Evolutionary conservation across 176 grass and related monocot genomes (phyloP), one percentile per base, ranked within the genome.

Genomic region (Urochloa ruziziensis): DNA sequence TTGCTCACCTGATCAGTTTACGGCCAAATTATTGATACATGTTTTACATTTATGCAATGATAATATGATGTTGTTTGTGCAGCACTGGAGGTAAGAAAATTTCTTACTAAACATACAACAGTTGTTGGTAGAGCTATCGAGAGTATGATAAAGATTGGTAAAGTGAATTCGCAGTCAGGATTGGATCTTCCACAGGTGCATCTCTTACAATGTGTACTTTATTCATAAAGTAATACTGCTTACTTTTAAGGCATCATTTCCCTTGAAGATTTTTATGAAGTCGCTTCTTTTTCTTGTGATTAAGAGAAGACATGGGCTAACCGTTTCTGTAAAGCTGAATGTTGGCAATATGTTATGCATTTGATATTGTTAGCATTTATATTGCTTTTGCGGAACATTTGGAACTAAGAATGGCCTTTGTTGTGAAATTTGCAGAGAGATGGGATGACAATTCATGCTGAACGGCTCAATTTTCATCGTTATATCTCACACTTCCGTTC

Each of bases 401-500:
- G 10, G 59, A 83, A 80, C 61, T 89, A 30, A 80, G 69, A 43
- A 65, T 46, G 47, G 54, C 23, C 60, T 76, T 48, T 85, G 33
- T 76, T 80, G 40, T 77, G 77, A 78, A n/a, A 69, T 92, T 64
- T 86, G 67, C 82, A 97, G 95, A 94, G 84, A 93, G 92, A 97
- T 82, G 95, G 95, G 52, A 93, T 97, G 95, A 94, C 88, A 54
- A 89, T 97, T 85, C 88, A 88, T 18, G 92, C 92, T 77, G 95
- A 97, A 70, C 89, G 95, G 29, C 90, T 97, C 48, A 97, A 97
- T 74, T 97, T 85, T 58, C 86, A 82, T 73, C 95, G 95, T 71
- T 97, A 89, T 73, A 86, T 97, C 36, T 93, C 95, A 72, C 95
- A 97, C 85, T 97, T 97, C 70, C 92, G 95, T 77, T 88, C 95